These are phyloP conservation scores for Suillus bovinus DNA, from an alignment of 768 basidiomycete species.

Conservation along the genomic window DNA sequence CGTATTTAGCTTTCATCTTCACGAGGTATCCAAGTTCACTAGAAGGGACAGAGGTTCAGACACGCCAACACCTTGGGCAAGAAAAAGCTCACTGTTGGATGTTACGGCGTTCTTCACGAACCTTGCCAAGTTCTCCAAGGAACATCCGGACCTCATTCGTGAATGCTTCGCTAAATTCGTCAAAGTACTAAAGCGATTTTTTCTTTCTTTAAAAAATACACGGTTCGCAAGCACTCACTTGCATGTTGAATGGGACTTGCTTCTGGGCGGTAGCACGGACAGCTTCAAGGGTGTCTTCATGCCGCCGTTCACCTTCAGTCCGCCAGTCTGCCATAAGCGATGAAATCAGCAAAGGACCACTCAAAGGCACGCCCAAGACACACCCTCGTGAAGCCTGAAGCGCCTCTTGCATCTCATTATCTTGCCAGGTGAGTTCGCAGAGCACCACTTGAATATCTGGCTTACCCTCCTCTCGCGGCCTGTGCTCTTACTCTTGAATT, in stretches of 20 bases:
- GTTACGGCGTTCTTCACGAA: conserved; percentile 75
- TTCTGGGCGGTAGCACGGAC: conserved; percentile 72
- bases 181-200: conserved; percentile 64
- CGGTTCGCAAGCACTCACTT: conserved; percentile 47
- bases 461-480: conserved; percentile 49
- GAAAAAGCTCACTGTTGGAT: conserved; percentile 67
- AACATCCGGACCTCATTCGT: conserved; percentile 83
- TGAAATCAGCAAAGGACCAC: not conserved
- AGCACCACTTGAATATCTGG: conserved; percentile 67
- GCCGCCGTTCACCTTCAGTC: conserved; percentile 61
- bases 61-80: not conserved
- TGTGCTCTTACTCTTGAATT: conserved; percentile 51
- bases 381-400: conserved; percentile 55
- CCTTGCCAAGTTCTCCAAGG: conserved; percentile 78
- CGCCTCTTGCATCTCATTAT: conserved; percentile 57
- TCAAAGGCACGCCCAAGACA: conserved; percentile 22
- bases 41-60: not conserved
- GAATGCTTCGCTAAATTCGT: conserved; percentile 84
- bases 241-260: conserved; percentile 82
- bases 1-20: conserved; percentile 71
- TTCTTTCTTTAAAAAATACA: conserved; percentile 7
- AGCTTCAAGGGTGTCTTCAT: conserved; percentile 64
- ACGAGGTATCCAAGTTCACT: conserved; percentile 79
- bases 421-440: conserved; percentile 58
- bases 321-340: conserved; percentile 56